Base-by-base conservation (phyloP, 139 green algal genomes). In the Closterium sp. region DNA sequence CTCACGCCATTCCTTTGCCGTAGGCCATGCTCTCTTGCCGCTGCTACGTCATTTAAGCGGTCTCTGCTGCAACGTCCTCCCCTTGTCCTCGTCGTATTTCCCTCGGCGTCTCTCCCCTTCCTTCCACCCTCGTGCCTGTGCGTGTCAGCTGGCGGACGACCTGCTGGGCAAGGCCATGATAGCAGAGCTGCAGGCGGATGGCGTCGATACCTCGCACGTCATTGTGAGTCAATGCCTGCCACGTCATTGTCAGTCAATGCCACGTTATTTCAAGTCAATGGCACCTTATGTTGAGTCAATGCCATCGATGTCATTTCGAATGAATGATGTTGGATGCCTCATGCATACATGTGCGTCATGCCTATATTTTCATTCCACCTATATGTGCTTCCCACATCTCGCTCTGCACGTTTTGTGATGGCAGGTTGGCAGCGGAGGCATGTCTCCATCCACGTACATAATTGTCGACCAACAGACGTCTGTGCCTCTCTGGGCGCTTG, bases 181-280 rank as follows among this genome's bases (percentile, higher is more conserved):
- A 81, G 95, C 91, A 8, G 97, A 99, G 95, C 93, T 99, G n/a
- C 28, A 96, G 38, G 34, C 23, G 1, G 98, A 99, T 31, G 97
- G 97, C 21, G 94, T 99, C 0, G 93, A 98, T 92, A 98, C 97
- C 0, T 34, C 33, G 6, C 93, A 94, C 33, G 66, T 99, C 33
- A 85, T 98, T 84, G 89, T 96, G 0, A 96, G 95, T 7, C 30
- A 21, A 76, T 76, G 55, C 55, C 55, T 76, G 55, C 55, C 55
- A 76, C 55, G 55, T 76, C 55, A 76, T 16, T 76, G 16, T 16
- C 2, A 6, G 55, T 76, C 16, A 76, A 76, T 28, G 4, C 55
- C 55, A 28, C 55, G 16, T 76, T 19, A 19, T 4, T 76, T 28
- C 55, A 76, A 16, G 55, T 76, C 55, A 76, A 19, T 76, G 55